phyloP scores from a whole-genome alignment of 108 stramenopile genomes.

The Nannochloropsis salina region DNA sequence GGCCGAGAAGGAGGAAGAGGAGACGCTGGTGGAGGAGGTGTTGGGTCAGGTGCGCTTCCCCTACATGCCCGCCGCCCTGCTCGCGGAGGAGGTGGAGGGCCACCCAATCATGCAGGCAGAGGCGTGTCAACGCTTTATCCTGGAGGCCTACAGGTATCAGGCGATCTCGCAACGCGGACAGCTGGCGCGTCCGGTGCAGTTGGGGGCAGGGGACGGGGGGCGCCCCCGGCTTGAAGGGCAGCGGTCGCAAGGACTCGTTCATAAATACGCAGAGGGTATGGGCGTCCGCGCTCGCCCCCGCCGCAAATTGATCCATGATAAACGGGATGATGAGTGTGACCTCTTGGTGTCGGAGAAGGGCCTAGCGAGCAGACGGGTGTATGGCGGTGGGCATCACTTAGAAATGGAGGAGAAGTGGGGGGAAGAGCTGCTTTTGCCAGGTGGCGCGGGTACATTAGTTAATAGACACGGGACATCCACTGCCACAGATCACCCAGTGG shows the following conservation, averaged over 20 bases:
- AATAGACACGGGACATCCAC: not conserved
- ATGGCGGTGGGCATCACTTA: not conserved
- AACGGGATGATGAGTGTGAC: not conserved
- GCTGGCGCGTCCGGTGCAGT: not conserved
- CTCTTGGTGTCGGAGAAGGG: not conserved
- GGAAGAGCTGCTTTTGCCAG: slow-evolving; percentile 12
- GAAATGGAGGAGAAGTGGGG: slow-evolving; percentile 13
- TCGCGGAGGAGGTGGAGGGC: not conserved
- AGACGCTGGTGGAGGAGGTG: not conserved
- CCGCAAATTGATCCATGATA: not conserved
- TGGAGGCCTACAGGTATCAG: slow-evolving; percentile 9
- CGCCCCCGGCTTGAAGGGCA: not conserved
- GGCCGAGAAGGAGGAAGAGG: slow-evolving; percentile 13
- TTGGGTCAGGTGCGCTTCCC: not conserved
- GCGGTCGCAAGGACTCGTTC: not conserved
- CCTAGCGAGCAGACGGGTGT: not conserved
- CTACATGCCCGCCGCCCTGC: not conserved
- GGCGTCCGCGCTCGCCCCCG: not conserved
- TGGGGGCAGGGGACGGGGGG: not conserved
- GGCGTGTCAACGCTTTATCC: slow-evolving; percentile 5
- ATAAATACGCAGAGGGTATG: not conserved
- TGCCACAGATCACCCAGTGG: not conserved
- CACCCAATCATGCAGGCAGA: slow-evolving; percentile 5
- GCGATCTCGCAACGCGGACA: not conserved
- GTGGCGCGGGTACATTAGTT: not conserved